These are phyloP conservation scores for Ophiostoma sp. DNA, from an alignment of 2,329 filamentous ascomycete species.

Conservation along the genomic window DNA sequence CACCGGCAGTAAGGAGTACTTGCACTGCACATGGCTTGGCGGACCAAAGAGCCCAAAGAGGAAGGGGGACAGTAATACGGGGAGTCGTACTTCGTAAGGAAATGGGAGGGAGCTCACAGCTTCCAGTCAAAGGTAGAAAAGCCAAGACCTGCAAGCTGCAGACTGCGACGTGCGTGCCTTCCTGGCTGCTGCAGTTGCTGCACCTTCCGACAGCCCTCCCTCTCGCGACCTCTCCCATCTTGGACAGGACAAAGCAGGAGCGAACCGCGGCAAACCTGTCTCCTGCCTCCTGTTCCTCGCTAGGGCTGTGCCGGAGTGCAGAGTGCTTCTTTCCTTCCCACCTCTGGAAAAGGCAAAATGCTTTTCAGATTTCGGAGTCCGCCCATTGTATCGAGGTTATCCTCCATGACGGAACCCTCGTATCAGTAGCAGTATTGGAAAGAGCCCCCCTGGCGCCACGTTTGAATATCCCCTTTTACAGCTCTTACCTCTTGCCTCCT, in stretches of 20 bases:
- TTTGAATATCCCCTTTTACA: neutral
- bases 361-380: neutral
- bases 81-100: too few species aligned
- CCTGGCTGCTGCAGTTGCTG: neutral
- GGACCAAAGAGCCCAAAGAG: neutral
- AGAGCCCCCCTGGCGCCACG: neutral
- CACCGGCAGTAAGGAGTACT: neutral
- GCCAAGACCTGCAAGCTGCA: slow-evolving; percentile 15
- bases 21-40: slow-evolving; percentile 16
- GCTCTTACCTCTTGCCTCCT: slow-evolving; percentile 11
- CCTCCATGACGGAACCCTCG: neutral
- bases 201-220: slow-evolving; percentile 8
- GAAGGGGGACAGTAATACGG: neutral
- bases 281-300: neutral
- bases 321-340: neutral
- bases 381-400: neutral
- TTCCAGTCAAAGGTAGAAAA: neutral
- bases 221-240: neutral
- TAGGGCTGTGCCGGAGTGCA: slow-evolving; percentile 13
- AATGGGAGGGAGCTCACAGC: neutral
- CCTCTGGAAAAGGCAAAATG: neutral
- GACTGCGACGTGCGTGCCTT: slow-evolving; percentile 8
- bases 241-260: neutral
- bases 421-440: slow-evolving; percentile 16
- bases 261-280: slow-evolving; percentile 2